phyloP scores from a whole-genome alignment of 2,329 filamentous ascomycete species.

The Penicillium sp. region DNA sequence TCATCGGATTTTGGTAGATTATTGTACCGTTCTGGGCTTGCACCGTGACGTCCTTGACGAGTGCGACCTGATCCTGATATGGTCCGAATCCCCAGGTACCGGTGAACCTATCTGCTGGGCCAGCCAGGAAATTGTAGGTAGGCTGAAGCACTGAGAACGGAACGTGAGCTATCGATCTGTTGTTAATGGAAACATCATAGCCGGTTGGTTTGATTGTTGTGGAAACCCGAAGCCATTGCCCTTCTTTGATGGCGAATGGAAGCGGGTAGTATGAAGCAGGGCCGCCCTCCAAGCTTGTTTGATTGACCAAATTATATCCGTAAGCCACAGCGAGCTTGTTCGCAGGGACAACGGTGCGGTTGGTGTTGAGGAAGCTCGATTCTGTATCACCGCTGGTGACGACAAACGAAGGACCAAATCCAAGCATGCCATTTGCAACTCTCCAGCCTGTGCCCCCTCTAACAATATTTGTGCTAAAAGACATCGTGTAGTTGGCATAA shows the following conservation, averaged over 20 bases:
- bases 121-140: not conserved
- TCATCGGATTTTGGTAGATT: conserved; percentile 7
- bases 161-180: not conserved
- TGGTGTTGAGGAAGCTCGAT: conserved; percentile 6
- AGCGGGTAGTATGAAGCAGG: not conserved
- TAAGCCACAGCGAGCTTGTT: conserved; percentile 7
- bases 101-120: not conserved
- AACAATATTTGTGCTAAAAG: conserved; percentile 16
- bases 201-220: conserved; percentile 13
- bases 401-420: conserved; percentile 19
- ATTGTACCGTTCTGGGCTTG: conserved; percentile 1
- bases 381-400: conserved; percentile 10
- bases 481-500: conserved; percentile 16
- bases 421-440: conserved; percentile 12
- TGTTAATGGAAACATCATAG: conserved; percentile 11
- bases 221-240: conserved; percentile 18
- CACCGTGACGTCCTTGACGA: conserved; percentile 4
- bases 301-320: conserved; percentile 9
- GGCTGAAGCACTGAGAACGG: not conserved
- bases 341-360: conserved; percentile 2
- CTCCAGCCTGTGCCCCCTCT: conserved; percentile 18
- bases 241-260: conserved; percentile 9
- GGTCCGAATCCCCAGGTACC: conserved; percentile 13
- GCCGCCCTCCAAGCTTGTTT: conserved; percentile 3
- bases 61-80: conserved; percentile 4